Base-by-base conservation (phyloP, 805 yeast species). In the Teunomyces pallodes region DNA sequence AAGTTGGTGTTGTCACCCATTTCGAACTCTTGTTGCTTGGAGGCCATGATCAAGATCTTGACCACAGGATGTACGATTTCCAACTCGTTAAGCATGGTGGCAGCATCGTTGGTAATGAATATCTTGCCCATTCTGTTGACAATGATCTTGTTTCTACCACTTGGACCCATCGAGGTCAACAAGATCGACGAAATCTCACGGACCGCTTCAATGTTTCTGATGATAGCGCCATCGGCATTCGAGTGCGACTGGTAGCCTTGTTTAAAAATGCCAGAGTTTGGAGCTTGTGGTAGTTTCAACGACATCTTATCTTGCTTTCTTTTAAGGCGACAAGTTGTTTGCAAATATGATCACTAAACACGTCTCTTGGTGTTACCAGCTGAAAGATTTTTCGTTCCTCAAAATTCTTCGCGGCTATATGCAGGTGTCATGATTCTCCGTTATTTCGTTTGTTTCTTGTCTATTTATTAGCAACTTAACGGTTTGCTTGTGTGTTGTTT, bases 31-130 rank as follows among this genome's bases (percentile, higher is more conserved):
- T 94, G 99, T 74, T 94, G 99, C 65, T 92, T 88, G 10, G 96
- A 83, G 16, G 98, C 96, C 97, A 90, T 90, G 47, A 92, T 94
- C 53, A 94, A 79, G 42, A 94, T 82, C 69, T 92, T 94, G 9
- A 94, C 99, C 2, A 97, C 98, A 5, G 99, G 99, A 66, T 92
- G 98, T 42, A 94, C 90, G 55, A 92, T 90, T 53, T 92, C 97
- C 47, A 92, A 75, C 67, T 94, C 98, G 55, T 86, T 82, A 51
- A 94, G 76, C 85, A 94, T 94, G 6, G 99, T 94, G 33, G 97
- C 97, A n/a, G 98, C 97, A 66, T 94, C 99, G 58, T 89, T 89
- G 38, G 98, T 94, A 53, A 94, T 82, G 65, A 90, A 89, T 20
- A 89, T 86, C 64, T 86, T 90, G 50, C 90, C 90, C 56, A 88